phyloP scores from a whole-genome alignment of 2,329 filamentous ascomycete genomes.

The Verticillium tricorpus region DNA sequence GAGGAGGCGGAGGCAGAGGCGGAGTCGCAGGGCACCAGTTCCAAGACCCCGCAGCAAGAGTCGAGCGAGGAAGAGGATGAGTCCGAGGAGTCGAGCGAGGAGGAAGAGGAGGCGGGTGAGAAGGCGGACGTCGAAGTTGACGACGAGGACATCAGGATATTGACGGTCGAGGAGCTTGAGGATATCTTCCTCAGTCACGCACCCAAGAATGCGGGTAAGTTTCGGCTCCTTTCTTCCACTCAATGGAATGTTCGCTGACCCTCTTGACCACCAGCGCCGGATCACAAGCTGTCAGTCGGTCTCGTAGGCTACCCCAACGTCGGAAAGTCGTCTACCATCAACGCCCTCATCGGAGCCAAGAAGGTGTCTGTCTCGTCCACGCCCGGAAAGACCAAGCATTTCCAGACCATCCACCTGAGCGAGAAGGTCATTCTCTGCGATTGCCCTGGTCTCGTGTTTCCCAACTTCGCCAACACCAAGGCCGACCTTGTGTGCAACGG shows the following conservation, averaged over 20 bases:
- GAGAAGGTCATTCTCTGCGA: slow-evolving; percentile 89
- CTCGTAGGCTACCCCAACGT: slow-evolving; percentile 98
- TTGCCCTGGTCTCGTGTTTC: slow-evolving; percentile 97
- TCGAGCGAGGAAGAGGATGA: slow-evolving; percentile 11
- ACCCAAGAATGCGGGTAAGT: slow-evolving; percentile 47
- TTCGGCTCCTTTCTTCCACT: slow-evolving; percentile 8
- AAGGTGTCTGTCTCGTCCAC: slow-evolving; percentile 98
- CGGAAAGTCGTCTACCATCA: slow-evolving; percentile 98
- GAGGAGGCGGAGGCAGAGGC: slow-evolving; percentile 43
- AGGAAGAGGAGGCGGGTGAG: slow-evolving; percentile 27
- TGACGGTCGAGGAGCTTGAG: slow-evolving; percentile 91
- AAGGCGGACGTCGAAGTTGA: slow-evolving; percentile 32
- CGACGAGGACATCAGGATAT: slow-evolving; percentile 67
- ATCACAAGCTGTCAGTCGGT: slow-evolving; percentile 78
- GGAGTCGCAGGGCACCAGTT: slow-evolving; percentile 13
- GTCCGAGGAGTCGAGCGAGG: slow-evolving; percentile 24
- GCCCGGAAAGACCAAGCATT: slow-evolving; percentile 98
- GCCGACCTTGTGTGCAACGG: slow-evolving; percentile 94
- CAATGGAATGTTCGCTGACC: background rate
- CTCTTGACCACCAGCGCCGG: slow-evolving; percentile 29
- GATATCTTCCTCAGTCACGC: slow-evolving; percentile 76
- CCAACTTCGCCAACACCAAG: slow-evolving; percentile 95
- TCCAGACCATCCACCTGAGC: slow-evolving; percentile 94
- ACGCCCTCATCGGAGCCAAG: slow-evolving; percentile 95
- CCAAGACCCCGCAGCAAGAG: slow-evolving; percentile 29